These are phyloP conservation scores for Cutaneotrichosporon arboriforme DNA, from an alignment of 1,284 basidiomycete genomes.

Conservation along the genomic window DNA sequence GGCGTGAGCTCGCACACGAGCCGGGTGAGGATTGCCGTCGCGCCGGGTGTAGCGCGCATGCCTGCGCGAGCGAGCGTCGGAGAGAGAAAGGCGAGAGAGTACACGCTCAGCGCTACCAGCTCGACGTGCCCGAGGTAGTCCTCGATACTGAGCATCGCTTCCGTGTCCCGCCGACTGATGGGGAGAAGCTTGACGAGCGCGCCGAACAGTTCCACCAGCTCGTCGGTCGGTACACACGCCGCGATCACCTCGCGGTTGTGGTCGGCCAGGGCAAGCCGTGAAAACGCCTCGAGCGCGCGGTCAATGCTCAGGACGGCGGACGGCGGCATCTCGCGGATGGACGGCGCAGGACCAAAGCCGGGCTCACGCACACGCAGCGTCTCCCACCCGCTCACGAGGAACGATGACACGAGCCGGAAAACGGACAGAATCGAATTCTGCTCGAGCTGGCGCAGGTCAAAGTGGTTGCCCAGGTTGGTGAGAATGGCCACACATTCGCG, in stretches of 20 bases:
- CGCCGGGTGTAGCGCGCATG: conserved; percentile 55
- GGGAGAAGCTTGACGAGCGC: conserved; percentile 76
- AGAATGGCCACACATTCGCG: conserved; percentile 73
- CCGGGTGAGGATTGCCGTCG: conserved; percentile 46
- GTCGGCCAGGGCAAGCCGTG: conserved; percentile 69
- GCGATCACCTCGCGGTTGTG: conserved; percentile 70
- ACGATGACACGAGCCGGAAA: conserved; percentile 67
- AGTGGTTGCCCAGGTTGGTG: conserved; percentile 58
- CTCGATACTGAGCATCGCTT: conserved; percentile 54
- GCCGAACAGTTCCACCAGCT: conserved; percentile 61
- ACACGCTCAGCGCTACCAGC: conserved; percentile 70
- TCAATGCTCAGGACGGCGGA: conserved; percentile 34
- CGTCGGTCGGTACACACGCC: conserved; percentile 55
- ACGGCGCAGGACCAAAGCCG: conserved; percentile 30
- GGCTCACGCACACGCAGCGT: conserved; percentile 57
- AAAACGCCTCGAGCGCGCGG: conserved; percentile 72
- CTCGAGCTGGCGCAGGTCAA: conserved; percentile 49
- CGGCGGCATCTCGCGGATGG: conserved; percentile 27
- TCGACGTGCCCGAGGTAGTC: conserved; percentile 73
- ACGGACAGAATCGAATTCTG: conserved; percentile 53
- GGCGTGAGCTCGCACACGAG: conserved; percentile 45
- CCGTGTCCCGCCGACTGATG: conserved; percentile 68
- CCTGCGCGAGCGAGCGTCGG: conserved; percentile 64
- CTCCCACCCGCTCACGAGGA: conserved; percentile 53
- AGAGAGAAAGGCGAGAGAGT: conserved; percentile 79